Conservation (phyloP, 768 basidiomycete genomes). For the Rickenella mellea region DNA sequence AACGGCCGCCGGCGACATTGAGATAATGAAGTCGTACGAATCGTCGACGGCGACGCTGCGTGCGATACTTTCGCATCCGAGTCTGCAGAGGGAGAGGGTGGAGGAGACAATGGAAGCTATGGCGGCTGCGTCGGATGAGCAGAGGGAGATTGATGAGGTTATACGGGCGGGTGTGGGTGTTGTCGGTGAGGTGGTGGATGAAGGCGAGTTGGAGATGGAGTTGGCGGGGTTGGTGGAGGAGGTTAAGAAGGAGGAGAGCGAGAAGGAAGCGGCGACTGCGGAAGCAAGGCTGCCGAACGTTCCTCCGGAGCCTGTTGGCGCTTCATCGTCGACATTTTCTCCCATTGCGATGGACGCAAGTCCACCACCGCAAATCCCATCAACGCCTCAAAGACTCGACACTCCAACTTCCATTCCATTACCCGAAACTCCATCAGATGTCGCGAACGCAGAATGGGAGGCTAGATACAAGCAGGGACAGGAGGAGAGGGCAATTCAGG, state of each 20-base stretch:
- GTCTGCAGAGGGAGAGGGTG: slow-evolving; percentile 66
- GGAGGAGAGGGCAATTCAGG: too few relatives aligned
- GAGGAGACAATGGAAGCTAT: slow-evolving; percentile 85
- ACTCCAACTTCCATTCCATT: too few relatives aligned
- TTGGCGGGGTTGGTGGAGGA: slow-evolving; percentile 45
- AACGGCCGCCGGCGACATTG: slow-evolving; percentile 79
- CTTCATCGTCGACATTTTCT: too few relatives aligned
- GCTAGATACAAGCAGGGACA: too few relatives aligned
- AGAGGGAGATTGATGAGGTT: slow-evolving; percentile 73
- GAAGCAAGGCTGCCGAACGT: slow-evolving; percentile 1
- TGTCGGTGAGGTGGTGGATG: slow-evolving; percentile 50
- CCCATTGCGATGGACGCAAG: too few relatives aligned
- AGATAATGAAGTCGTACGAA: slow-evolving; percentile 85
- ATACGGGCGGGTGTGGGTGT: slow-evolving; percentile 61
- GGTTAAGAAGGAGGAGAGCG: slow-evolving; percentile 23
- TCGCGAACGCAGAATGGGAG: too few relatives aligned
- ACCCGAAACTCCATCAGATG: too few relatives aligned
- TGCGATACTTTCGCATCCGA: slow-evolving; percentile 70
- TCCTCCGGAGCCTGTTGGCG: slow-evolving; percentile 1
- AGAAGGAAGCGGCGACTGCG: slow-evolving; percentile 5
- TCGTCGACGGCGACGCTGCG: slow-evolving; percentile 72
- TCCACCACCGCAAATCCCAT: too few relatives aligned
- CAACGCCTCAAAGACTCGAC: too few relatives aligned
- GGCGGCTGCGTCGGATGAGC: slow-evolving; percentile 74
- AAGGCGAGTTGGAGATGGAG: slow-evolving; percentile 57